Evolutionary conservation across 148 eudicot genomes (phyloP).

Genomic region (Diospyros lotus): DNA sequence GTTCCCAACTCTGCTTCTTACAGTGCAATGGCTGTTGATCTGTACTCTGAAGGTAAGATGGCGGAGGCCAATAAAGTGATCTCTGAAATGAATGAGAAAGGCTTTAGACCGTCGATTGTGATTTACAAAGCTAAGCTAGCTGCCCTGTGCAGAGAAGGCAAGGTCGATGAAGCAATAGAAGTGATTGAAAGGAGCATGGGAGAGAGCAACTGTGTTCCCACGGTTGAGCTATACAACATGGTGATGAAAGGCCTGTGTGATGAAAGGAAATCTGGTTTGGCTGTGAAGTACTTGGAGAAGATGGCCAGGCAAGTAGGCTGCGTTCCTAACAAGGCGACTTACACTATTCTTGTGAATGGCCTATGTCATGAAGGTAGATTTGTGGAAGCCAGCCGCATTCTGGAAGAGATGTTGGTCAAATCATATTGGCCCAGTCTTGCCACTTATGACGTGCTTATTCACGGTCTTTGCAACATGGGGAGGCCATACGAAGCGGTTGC

Average conservation of each 20-base stretch:
- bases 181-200: conserved; percentile 70
- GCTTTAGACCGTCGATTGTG: conserved; percentile 39
- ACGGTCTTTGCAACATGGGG: conserved; percentile 57
- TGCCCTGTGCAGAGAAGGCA: conserved; percentile 47
- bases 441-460: conserved; percentile 42
- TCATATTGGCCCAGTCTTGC: conserved; percentile 46
- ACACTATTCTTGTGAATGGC: conserved; percentile 44
- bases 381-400: conserved; percentile 56
- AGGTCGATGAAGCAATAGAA: conserved; percentile 56
- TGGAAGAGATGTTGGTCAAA: conserved; percentile 62
- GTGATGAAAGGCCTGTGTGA: conserved; percentile 61
- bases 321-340: conserved; percentile 65
- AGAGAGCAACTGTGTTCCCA: conserved; percentile 61
- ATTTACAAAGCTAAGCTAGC: conserved; percentile 67
- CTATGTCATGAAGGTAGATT: conserved; percentile 57
- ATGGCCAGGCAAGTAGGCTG: conserved; percentile 58
- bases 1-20: conserved; percentile 69
- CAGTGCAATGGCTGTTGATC: conserved; percentile 55
- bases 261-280: conserved; percentile 37
- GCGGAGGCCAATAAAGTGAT: conserved; percentile 56
- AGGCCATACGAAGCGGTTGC: conserved; percentile 59
- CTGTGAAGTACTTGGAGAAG: conserved; percentile 58
- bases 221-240: conserved; percentile 36
- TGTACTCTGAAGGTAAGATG: conserved; percentile 58
- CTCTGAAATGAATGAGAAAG: conserved; percentile 51